phyloP scores from a whole-genome alignment of 306 rosid species.

The Malus domestica region ASM211411v1 NC_041801.1:22541501-22542000 shows the following conservation, averaged over 20 bases:
- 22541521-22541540: conserved; percentile 83
- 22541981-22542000: conserved; percentile 64
- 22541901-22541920: conserved; percentile 85
- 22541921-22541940: conserved; percentile 60
- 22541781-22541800: background rate
- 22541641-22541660: conserved; percentile 22
- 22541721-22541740: conserved; percentile 94
- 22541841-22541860: conserved; percentile 42
- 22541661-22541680: conserved; percentile 98
- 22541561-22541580: conserved; percentile 1
- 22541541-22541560: conserved; percentile 51
- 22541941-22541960: conserved; percentile 78
- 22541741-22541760: conserved; percentile 27
- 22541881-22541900: conserved; percentile 51
- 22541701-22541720: conserved; percentile 77
- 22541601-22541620: background rate
- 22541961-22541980: conserved; percentile 58
- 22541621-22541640: background rate
- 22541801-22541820: background rate
- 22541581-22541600: conserved; percentile 3
- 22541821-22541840: background rate
- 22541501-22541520: conserved; percentile 90
- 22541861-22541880: conserved; percentile 86
- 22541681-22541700: conserved; percentile 91
- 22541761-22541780: conserved; percentile 11